Evolutionary conservation across 163 green algal genomes (phyloP), one percentile per base, ranked within the genome.

Genomic region (Chlamydomonas reinhardtii): DNA sequence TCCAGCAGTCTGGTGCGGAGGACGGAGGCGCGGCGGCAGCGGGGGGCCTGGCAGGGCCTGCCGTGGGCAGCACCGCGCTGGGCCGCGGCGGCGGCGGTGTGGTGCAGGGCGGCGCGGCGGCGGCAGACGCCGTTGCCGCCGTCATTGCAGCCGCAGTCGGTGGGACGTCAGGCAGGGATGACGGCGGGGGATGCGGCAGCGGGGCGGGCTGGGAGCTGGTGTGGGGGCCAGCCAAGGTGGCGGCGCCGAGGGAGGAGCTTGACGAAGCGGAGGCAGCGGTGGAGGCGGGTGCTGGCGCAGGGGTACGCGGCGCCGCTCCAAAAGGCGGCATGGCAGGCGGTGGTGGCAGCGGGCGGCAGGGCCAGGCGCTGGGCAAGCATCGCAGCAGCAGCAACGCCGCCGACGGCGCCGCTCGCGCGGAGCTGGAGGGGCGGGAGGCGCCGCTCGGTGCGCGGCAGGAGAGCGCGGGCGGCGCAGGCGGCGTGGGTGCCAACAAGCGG

Each of bases 161-260:
- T 19, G 71, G 39, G 39, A 5, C 39, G 5, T 5, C 39, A 48
- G 39, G 31, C 37, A 35, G 0, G 37, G 35, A 22, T 2, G 39
- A 11, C 9, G 22, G 24, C 35, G 27, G 4, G 20, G 39, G 69
- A 16, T 31, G 68, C 32, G 19, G 6, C 4, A 59, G 29, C 25
- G 62, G 64, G 25, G 64, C 34, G 2, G 68, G 54, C 12, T 86
- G 80, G 80, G 56, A 74, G 80, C 56, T 73, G 69, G 80, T 86
- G 35, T 86, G 80, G 80, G 80, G 80, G 24, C 80, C 80, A 9
- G 52, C 80, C 16, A 19, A 32, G 16, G 70, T 86, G 56, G 80
- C 80, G 54, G 80, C 70, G 22, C 69, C 80, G 2, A 29, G 70
- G 54, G 80, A 86, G 80, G 80, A 86, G 80, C n/a, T 79, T 27